These are phyloP conservation scores for Irpex sp. DNA, from an alignment of 1,284 basidiomycete species.

Conservation along the genomic window DNA sequence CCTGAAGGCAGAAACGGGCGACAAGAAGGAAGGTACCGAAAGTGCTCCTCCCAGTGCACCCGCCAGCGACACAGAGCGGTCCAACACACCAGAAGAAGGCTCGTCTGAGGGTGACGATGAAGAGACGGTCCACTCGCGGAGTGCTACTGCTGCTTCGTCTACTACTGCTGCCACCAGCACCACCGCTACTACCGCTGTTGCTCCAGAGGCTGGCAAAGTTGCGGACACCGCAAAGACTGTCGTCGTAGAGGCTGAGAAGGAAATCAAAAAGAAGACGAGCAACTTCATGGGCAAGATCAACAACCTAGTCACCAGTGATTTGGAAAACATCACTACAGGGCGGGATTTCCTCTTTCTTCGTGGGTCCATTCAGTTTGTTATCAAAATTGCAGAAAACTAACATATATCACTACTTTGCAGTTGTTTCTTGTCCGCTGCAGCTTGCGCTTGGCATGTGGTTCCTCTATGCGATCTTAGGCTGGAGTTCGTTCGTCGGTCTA, in stretches of 20 bases:
- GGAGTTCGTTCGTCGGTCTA: constrained; percentile 51
- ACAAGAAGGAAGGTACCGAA: constrained; percentile 2
- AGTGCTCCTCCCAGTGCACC: constrained; percentile 9
- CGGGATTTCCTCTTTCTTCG: constrained; percentile 25
- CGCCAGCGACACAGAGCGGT: constrained; percentile 5
- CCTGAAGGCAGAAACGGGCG: constrained; percentile 45
- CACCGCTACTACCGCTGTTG: constrained; percentile 9
- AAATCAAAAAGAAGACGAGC: constrained; percentile 19
- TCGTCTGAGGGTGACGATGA: constrained; percentile 15
- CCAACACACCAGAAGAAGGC: constrained; percentile 5
- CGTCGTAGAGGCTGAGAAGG: constrained; percentile 1
- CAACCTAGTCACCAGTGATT: constrained; percentile 32
- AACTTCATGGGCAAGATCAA: constrained; percentile 46
- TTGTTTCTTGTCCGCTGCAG: constrained; percentile 30
- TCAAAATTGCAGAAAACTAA: too few relatives aligned
- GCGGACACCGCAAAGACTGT: neutral
- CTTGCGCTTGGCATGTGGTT: constrained; percentile 37
- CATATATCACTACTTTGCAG: too few relatives aligned
- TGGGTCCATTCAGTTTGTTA: too few relatives aligned
- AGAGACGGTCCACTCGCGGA: constrained; percentile 9
- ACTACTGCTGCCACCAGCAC: constrained; percentile 3
- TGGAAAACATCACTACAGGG: constrained; percentile 26
- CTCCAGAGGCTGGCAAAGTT: constrained; percentile 1
- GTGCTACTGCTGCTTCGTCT: constrained; percentile 3
- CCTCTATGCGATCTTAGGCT: constrained; percentile 42